Conservation (phyloP, 768 basidiomycete genomes). For the Agrocybe praecox region DNA sequence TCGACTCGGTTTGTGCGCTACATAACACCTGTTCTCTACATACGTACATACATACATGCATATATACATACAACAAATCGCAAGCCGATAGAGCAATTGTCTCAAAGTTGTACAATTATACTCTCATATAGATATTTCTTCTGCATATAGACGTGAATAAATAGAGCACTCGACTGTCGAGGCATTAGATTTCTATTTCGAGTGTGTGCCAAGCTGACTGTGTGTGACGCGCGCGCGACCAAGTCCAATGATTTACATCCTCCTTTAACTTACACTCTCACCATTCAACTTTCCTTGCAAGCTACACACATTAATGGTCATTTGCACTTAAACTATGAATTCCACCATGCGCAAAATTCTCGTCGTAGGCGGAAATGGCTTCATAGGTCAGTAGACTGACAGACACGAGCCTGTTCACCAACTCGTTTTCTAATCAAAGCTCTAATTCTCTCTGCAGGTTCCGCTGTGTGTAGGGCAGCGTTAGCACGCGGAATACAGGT, state of each 20-base stretch:
- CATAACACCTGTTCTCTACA: slow-evolving; percentile 4
- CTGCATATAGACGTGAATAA: slow-evolving; percentile 7
- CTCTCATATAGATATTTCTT: not conserved
- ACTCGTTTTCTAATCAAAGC: slow-evolving; percentile 4
- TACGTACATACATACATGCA: not conserved
- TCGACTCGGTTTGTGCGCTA: slow-evolving; percentile 17
- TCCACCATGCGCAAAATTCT: slow-evolving; percentile 61
- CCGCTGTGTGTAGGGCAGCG: slow-evolving; percentile 90
- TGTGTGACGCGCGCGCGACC: not conserved
- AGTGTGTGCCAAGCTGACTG: not conserved
- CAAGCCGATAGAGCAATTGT: slow-evolving; percentile 17
- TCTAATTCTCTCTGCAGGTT: slow-evolving; percentile 54
- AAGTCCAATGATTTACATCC: not conserved
- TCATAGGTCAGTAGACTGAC: slow-evolving; percentile 66
- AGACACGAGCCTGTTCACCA: not conserved
- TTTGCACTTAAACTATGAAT: slow-evolving; percentile 26
- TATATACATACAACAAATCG: slow-evolving; percentile 11
- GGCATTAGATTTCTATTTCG: slow-evolving; percentile 1
- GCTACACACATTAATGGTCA: slow-evolving; percentile 4
- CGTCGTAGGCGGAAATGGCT: slow-evolving; percentile 99
- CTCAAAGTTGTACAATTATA: slow-evolving; percentile 13
- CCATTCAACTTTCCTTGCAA: not conserved
- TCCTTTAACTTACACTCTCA: not conserved
- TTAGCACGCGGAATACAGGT: slow-evolving; percentile 84
- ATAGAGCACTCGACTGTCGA: slow-evolving; percentile 8